Percentiles rank a stretch among this genome's conserved stretches.
phyloP scores from a whole-genome alignment of 2,329 filamentous ascomycete species.

The Penicillium sp. region DNA sequence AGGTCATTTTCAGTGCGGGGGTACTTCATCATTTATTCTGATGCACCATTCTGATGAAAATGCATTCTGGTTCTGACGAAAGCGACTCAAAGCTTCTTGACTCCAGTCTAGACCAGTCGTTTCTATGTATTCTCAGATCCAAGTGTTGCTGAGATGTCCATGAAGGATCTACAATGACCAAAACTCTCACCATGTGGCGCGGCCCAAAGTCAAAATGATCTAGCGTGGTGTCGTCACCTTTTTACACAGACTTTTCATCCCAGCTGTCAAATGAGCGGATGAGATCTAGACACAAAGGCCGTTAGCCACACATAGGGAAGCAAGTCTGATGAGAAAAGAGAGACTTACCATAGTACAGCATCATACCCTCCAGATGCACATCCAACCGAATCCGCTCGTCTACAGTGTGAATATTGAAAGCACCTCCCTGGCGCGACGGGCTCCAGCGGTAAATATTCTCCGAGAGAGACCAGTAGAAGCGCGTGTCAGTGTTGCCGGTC shows the following conservation, averaged over 20 bases:
- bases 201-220: not conserved
- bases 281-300: slow-evolving; percentile 27
- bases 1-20: too few relatives aligned
- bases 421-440: slow-evolving; percentile 50
- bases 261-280: slow-evolving; percentile 39
- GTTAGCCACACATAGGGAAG: slow-evolving; percentile 3
- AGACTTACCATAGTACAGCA: slow-evolving; percentile 46
- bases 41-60: too few relatives aligned
- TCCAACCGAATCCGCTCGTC: slow-evolving; percentile 53
- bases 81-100: not conserved
- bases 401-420: slow-evolving; percentile 55
- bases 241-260: slow-evolving; percentile 23
- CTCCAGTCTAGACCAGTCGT: not conserved
- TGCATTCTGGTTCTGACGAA: not conserved
- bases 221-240: not conserved
- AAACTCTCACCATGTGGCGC: not conserved
- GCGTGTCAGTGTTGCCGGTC: slow-evolving; percentile 59
- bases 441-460: slow-evolving; percentile 58
- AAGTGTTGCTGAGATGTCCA: not conserved
- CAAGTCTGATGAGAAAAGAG: too few relatives aligned
- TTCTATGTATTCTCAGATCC: not conserved
- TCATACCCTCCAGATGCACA: slow-evolving; percentile 49
- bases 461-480: slow-evolving; percentile 58
- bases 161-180: not conserved
- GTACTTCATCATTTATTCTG: too few relatives aligned